phyloP scores from a whole-genome alignment of 306 rosid species.

The Astragalus glycyphyllos region DNA sequence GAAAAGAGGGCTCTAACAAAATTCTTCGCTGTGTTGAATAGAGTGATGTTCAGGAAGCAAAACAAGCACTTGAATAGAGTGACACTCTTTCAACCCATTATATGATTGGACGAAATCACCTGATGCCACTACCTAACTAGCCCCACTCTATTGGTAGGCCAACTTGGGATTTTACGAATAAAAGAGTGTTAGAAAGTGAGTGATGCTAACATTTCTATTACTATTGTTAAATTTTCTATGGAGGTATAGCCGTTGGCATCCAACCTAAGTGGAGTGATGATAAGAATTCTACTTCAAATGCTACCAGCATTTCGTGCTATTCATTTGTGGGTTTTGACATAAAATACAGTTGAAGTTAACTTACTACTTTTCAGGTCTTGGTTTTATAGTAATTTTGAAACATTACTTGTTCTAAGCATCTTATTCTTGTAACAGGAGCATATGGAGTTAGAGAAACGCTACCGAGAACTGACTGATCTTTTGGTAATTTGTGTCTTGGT shows the following conservation, averaged over 20 bases:
- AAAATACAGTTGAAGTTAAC: conserved; percentile 6
- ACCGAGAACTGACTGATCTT: conserved; percentile 95
- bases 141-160: not conserved
- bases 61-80: not conserved
- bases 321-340: conserved; percentile 24
- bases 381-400: conserved; percentile 25
- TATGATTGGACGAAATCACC: not conserved
- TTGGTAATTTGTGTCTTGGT: conserved; percentile 63
- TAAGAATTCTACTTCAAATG: conserved; percentile 16
- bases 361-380: not conserved
- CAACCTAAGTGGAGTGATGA: conserved; percentile 12
- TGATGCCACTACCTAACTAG: not conserved
- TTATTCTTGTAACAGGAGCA: conserved; percentile 75
- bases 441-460: conserved; percentile 95
- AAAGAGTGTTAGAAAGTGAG: not conserved
- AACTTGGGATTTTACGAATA: not conserved
- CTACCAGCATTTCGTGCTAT: conserved; percentile 7
- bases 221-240: conserved; percentile 17
- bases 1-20: too few species aligned
- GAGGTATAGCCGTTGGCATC: not conserved
- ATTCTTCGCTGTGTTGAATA: too few species aligned
- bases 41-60: too few species aligned
- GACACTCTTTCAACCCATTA: not conserved
- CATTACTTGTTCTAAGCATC: conserved; percentile 40
- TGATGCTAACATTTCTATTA: not conserved